Evolutionary conservation across 2,329 filamentous ascomycete species (phyloP).

Genomic region (Diaporthe citriasiana): DNA sequence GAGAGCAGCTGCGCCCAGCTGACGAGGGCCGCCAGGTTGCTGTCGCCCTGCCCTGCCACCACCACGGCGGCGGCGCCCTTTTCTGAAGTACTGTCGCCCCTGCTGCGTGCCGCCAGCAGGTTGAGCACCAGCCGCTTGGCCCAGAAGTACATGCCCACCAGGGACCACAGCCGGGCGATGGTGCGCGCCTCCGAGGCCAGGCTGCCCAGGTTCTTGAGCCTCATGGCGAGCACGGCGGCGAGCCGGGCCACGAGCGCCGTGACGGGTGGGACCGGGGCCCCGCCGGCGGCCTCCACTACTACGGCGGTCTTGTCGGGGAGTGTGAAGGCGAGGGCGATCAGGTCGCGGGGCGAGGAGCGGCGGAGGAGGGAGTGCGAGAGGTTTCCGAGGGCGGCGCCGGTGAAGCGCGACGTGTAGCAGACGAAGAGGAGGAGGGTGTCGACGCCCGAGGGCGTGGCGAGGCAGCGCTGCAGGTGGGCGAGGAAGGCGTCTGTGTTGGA

Average conservation of each 20-base stretch:
- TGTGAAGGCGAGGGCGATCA: slow-evolving; percentile 66
- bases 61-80: slow-evolving; percentile 49
- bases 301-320: slow-evolving; percentile 66
- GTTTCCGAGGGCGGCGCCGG: slow-evolving; percentile 64
- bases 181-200: slow-evolving; percentile 80
- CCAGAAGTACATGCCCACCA: slow-evolving; percentile 81
- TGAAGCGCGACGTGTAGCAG: slow-evolving; percentile 75
- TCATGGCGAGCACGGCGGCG: slow-evolving; percentile 63
- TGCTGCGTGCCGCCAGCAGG: slow-evolving; percentile 50
- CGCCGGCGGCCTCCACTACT: slow-evolving; percentile 49
- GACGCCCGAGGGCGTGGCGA: slow-evolving; percentile 77
- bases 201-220: slow-evolving; percentile 72
- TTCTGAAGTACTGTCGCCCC: slow-evolving; percentile 44
- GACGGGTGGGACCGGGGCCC: slow-evolving; percentile 36
- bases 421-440: slow-evolving; percentile 78
- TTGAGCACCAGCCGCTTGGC: slow-evolving; percentile 64
- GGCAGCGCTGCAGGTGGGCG: slow-evolving; percentile 70
- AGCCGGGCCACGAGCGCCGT: slow-evolving; percentile 58
- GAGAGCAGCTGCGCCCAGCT: slow-evolving; percentile 77
- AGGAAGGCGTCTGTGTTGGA: slow-evolving; percentile 67
- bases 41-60: slow-evolving; percentile 57
- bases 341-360: slow-evolving; percentile 60
- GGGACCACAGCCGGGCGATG: slow-evolving; percentile 82
- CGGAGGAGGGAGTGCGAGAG: slow-evolving; percentile 71
- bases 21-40: slow-evolving; percentile 61